Base-by-base conservation (phyloP, 352 stramenopile species). In the Globisporangium irregulare region DNA sequence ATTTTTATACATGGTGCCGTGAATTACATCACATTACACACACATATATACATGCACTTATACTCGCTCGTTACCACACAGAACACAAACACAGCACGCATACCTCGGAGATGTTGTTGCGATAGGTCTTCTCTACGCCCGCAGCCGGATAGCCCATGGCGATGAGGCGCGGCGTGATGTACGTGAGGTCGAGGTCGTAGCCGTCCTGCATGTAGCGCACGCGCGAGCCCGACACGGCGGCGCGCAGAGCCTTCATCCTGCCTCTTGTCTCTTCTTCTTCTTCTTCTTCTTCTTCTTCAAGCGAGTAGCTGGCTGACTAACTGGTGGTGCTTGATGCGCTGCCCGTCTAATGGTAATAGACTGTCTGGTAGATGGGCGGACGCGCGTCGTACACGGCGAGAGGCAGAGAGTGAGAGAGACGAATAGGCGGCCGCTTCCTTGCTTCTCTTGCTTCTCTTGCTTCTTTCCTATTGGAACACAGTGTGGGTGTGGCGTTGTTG, bases 121-220 rank as follows among this genome's bases (percentile, higher is more conserved):
- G 84, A 68, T 94, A 94, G 14, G 84, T 93, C 54, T 94, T 93
- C 75, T 95, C 87, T 51, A 95, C 77, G 74, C 86, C 86, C 32
- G 81, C 81, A 34, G 87, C 87, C 15, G 87, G 87, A 69, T 94
- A 95, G 0, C 84, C 86, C 86, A 95, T 94, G 64, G 87, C 87
- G 48, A 95, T 80, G 62, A 95, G 79, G 38, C 78, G 80, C 29
- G 75, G 75, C n/a, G 82, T 88, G 76, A 95, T 94, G 73, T 94
- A 94, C 38, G 87, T 95, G 55, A 95, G 75, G 74, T 95, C 87
- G 36, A 95, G 74, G 72, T 95, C 84, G 73, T 81, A 93, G 1
- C 87, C 87, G 65, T 94, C 84, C 67, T 93, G 80, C 71, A 81
- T 90, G 81, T 91, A 93, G 59, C 87, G 85, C 74, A 92, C 81